These are phyloP conservation scores for Quercus tomentella DNA, from an alignment of 331 rosid species.

Conservation along the genomic window DNA sequence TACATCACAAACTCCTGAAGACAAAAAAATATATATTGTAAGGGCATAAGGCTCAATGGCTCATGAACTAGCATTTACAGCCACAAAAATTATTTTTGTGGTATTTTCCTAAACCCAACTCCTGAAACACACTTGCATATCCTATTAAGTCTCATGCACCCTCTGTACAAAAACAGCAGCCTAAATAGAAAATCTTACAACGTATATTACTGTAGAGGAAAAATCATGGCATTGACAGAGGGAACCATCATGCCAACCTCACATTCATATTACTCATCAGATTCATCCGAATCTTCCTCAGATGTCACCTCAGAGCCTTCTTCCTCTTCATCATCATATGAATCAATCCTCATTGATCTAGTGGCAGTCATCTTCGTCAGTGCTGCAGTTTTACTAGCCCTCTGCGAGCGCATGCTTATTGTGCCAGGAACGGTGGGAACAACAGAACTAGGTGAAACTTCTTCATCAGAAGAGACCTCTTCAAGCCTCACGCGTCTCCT, in stretches of 20 bases:
- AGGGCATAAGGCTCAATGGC: not conserved
- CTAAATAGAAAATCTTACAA: conserved; percentile 24
- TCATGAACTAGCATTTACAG: not conserved
- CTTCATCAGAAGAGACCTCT: conserved; percentile 61
- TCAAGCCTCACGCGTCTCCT: conserved; percentile 63
- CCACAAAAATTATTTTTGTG: not conserved
- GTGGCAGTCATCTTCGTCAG: conserved; percentile 51
- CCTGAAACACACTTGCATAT: not conserved
- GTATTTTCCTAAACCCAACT: not conserved
- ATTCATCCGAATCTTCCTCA: conserved; percentile 49
- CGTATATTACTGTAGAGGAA: conserved; percentile 2
- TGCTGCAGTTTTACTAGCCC: conserved; percentile 92
- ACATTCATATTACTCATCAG: conserved; percentile 14
- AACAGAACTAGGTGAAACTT: conserved; percentile 49
- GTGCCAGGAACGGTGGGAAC: conserved; percentile 40
- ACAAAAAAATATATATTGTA: not conserved
- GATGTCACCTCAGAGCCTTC: conserved; percentile 51
- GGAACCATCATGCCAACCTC: conserved; percentile 6
- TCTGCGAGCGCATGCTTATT: conserved; percentile 52
- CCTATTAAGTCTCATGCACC: not conserved
- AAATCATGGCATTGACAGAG: not conserved
- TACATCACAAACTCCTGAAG: not conserved
- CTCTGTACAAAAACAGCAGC: conserved; percentile 30
- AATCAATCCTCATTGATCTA: conserved; percentile 27
- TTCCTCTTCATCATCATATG: conserved; percentile 43